phyloP scores from a whole-genome alignment of 495 filamentous ascomycete species.

The Podospora didyma region DNA sequence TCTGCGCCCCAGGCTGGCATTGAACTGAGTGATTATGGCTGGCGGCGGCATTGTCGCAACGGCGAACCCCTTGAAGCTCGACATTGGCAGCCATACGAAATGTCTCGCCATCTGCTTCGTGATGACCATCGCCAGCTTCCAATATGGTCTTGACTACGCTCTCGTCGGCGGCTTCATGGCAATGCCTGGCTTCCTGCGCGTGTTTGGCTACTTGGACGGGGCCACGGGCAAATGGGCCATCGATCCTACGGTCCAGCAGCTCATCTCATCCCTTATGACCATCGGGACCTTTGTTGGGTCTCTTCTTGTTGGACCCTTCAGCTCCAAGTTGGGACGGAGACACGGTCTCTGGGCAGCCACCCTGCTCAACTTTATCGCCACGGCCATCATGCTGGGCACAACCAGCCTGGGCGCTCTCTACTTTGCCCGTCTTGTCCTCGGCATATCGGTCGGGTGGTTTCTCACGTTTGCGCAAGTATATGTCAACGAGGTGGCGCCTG shows the following conservation, averaged over 20 bases:
- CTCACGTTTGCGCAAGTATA: slow-evolving; percentile 53
- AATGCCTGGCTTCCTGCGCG: slow-evolving; percentile 44
- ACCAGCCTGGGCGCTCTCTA: slow-evolving; percentile 44
- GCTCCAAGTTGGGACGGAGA: slow-evolving; percentile 39
- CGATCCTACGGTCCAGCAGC: slow-evolving; percentile 45
- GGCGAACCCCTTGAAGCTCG: neutral
- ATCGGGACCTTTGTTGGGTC: slow-evolving; percentile 50
- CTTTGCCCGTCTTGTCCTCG: slow-evolving; percentile 44
- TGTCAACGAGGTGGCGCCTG: slow-evolving; percentile 40
- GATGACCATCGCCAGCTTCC: slow-evolving; percentile 33
- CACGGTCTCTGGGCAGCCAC: slow-evolving; percentile 38
- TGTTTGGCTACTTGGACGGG: slow-evolving; percentile 39
- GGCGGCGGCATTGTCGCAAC: neutral
- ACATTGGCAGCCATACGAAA: slow-evolving; percentile 24
- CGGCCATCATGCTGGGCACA: slow-evolving; percentile 47
- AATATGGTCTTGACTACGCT: slow-evolving; percentile 38
- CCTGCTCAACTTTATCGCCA: slow-evolving; percentile 38
- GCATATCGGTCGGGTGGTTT: slow-evolving; percentile 47
- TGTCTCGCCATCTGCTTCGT: slow-evolving; percentile 33
- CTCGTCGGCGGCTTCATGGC: slow-evolving; percentile 35
- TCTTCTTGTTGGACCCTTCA: slow-evolving; percentile 42
- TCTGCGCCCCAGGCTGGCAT: no score
- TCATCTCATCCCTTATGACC: slow-evolving; percentile 49
- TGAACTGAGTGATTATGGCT: no score
- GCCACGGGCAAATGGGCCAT: slow-evolving; percentile 23